phyloP scores from a whole-genome alignment of 805 yeast species.

The Cyberlindnera subsufficiens region DNA sequence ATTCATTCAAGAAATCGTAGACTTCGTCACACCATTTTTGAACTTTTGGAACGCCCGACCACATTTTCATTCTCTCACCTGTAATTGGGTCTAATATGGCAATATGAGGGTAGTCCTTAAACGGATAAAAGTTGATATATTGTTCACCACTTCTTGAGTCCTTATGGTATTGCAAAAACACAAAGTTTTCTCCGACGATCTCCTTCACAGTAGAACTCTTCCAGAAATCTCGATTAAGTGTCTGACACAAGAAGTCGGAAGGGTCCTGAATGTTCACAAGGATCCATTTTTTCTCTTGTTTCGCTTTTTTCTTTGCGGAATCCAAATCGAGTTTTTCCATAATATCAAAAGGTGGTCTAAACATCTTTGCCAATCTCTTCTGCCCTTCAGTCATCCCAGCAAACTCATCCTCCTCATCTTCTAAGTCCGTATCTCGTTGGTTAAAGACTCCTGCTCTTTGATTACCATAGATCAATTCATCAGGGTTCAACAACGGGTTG shows the following conservation, averaged over 20 bases:
- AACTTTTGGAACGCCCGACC: constrained; percentile 66
- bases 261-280: constrained; percentile 84
- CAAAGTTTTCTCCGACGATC: constrained; percentile 58
- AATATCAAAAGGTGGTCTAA: constrained; percentile 91
- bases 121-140: constrained; percentile 68
- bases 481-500: constrained; percentile 10
- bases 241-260: constrained; percentile 82
- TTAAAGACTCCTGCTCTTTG: constrained; percentile 28
- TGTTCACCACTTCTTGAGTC: constrained; percentile 71
- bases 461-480: constrained; percentile 26
- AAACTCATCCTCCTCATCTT: constrained; percentile 21
- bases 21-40: constrained; percentile 62
- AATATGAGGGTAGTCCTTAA: constrained; percentile 74
- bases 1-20: constrained; percentile 58
- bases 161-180: constrained; percentile 79
- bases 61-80: constrained; percentile 77
- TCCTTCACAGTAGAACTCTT: constrained; percentile 59
- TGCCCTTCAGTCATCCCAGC: constrained; percentile 34
- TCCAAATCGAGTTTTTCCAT: constrained; percentile 67
- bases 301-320: constrained; percentile 63
- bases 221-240: constrained; percentile 92
- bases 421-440: constrained; percentile 27
- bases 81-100: constrained; percentile 93
- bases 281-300: constrained; percentile 67
- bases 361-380: constrained; percentile 73